These are phyloP conservation scores for Stenogyne calaminthoides DNA, from an alignment of 305 asterid species.

Conservation along the genomic window DNA sequence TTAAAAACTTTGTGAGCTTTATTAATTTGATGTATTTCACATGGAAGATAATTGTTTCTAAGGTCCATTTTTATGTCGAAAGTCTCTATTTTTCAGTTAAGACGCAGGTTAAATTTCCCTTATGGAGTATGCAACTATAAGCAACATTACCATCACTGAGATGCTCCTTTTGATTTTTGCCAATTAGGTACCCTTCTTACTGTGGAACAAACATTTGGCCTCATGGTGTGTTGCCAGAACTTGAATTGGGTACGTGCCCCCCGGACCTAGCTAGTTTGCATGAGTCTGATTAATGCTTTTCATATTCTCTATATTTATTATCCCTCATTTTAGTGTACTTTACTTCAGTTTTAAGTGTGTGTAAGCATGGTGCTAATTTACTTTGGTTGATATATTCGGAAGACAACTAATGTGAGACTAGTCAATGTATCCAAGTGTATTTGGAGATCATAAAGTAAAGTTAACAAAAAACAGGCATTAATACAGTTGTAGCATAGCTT, in stretches of 20 bases:
- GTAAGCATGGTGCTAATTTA: not conserved
- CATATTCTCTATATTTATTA: slow-evolving; percentile 1
- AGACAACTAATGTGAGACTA: slow-evolving; percentile 2
- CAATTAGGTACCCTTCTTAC: slow-evolving; percentile 79
- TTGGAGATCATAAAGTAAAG: too few species aligned
- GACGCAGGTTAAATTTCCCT: slow-evolving; percentile 13
- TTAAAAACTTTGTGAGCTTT: not conserved
- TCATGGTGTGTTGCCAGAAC: slow-evolving; percentile 68
- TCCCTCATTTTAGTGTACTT: slow-evolving; percentile 12
- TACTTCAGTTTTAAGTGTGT: not conserved
- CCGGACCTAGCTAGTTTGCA: slow-evolving; percentile 13
- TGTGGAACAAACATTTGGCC: slow-evolving; percentile 95
- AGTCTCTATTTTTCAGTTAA: slow-evolving; percentile 9
- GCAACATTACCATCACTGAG: not conserved
- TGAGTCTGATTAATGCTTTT: slow-evolving; percentile 2
- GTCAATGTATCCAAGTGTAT: not conserved
- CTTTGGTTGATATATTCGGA: slow-evolving; percentile 4
- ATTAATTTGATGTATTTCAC: slow-evolving; percentile 3
- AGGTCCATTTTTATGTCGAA: not conserved
- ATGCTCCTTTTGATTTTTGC: slow-evolving; percentile 22
- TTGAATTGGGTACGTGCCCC: slow-evolving; percentile 63
- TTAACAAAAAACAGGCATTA: too few species aligned
- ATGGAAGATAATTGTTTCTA: not conserved
- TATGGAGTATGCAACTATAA: slow-evolving; percentile 11
- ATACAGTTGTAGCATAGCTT: not conserved